Base-by-base conservation (phyloP, 2,329 filamentous ascomycete genomes). In the Colletotrichum sp. region DNA sequence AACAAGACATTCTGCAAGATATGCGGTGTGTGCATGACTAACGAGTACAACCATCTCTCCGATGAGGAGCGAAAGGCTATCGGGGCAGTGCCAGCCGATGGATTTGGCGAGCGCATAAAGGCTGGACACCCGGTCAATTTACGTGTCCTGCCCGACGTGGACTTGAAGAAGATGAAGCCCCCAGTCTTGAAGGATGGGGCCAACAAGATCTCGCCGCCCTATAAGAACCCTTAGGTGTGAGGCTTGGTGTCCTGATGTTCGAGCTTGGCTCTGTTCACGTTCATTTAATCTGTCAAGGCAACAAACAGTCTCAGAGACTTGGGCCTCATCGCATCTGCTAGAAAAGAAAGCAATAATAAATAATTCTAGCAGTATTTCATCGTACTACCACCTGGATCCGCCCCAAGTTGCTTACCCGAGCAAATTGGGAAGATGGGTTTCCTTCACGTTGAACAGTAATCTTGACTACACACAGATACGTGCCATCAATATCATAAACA, bases 1-100 rank as follows among this genome's bases (percentile, higher is more conserved):
- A 76, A 72, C 75, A 90, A 89, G 84, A 80, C 79, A 1, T 90
- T 90, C 76, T 91, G 89, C 83, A 85, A 84, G 77, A 84, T 72
- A 12, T 91, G 89, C 77, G 88, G 88, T 70, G 84, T 89, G 18
- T 78, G 80, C 21, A 30, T 90, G 52, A 82, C 80, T 49, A 87
- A 87, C 74, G 74, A 81, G 9, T 39, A 73, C 4, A 78, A 77
- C 10, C 49, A 80, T 4, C 28, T 84, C 18, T 82, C 83, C 1
- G 83, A 84, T 9, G 87, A 85, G n/a, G 77, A 85, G 66, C 15
- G 85, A 13, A 84, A 82, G 6, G 78, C 79, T 13, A 67, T 88
- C 71, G 66, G 65, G 3, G 67, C 68, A 3, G 70, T 77, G 32
- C 60, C 68, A 16, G 39, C 28, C 39, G 26, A 32, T 15, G 59